A percentile compares a stretch with the other conserved stretches of the same genome.
Conservation (phyloP, 176 grass and related monocot genomes). For the Chloris gayana region DNA sequence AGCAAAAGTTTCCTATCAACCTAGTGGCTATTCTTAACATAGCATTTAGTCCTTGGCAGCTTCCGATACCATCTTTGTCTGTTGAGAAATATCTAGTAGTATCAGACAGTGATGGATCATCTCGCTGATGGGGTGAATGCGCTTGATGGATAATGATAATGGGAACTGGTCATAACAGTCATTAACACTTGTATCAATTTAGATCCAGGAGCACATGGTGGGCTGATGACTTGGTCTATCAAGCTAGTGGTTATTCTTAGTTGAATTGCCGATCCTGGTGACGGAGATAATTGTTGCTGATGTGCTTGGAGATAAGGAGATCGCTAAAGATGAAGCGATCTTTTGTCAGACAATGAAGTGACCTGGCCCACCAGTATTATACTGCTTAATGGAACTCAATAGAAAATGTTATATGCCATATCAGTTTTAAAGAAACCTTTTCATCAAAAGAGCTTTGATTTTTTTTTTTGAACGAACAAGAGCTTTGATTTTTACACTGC, state of each 20-base stretch:
- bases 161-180: not conserved
- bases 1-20: slow-evolving; percentile 1
- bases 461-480: too few species aligned
- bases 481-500: not conserved
- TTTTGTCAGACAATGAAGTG: not conserved
- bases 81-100: slow-evolving; percentile 21
- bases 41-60: not conserved
- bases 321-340: not conserved
- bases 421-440: slow-evolving; percentile 4
- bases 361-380: not conserved
- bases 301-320: not conserved
- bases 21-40: slow-evolving; percentile 18
- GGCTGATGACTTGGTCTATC: not conserved
- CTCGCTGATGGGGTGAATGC: not conserved
- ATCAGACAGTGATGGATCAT: not conserved
- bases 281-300: not conserved
- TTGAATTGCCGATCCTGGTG: not conserved
- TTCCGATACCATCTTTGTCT: not conserved
- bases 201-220: not conserved
- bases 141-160: not conserved
- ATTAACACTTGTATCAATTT: not conserved
- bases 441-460: too few species aligned
- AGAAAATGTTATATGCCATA: not conserved
- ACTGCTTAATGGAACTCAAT: not conserved
- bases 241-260: too few species aligned